These are phyloP conservation scores for Daldinia grandis DNA, from an alignment of 495 filamentous ascomycete species.

Conservation along the genomic window DNA sequence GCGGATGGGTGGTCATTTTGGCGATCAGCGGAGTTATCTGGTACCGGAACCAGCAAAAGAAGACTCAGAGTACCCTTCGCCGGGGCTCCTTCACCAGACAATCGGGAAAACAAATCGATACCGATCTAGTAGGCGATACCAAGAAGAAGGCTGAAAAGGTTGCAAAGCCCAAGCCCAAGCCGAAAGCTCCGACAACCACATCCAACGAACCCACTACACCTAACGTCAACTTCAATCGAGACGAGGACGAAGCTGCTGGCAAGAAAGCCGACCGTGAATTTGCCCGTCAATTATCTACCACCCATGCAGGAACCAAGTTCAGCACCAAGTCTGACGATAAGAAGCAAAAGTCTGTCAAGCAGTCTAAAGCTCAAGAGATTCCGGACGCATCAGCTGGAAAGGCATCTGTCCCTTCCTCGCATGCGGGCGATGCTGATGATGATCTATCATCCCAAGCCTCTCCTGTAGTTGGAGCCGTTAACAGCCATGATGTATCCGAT, in stretches of 20 bases:
- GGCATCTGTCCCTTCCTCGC: slow-evolving; percentile 70
- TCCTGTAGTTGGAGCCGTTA: slow-evolving; percentile 63
- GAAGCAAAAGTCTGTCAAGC: slow-evolving; percentile 67
- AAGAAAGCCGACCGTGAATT: slow-evolving; percentile 76
- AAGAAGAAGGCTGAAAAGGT: slow-evolving; percentile 47
- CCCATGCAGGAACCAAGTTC: slow-evolving; percentile 70
- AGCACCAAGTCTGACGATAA: slow-evolving; percentile 64
- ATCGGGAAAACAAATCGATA: slow-evolving; percentile 40
- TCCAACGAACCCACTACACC: slow-evolving; percentile 25
- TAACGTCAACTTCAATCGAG: slow-evolving; percentile 36
- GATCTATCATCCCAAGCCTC: slow-evolving; percentile 73
- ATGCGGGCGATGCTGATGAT: slow-evolving; percentile 83
- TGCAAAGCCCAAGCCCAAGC: slow-evolving; percentile 44
- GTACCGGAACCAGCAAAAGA: slow-evolving; percentile 42
- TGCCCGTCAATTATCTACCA: slow-evolving; percentile 70
- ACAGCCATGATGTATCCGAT: slow-evolving; percentile 73
- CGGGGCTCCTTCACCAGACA: slow-evolving; percentile 45
- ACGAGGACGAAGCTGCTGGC: slow-evolving; percentile 47
- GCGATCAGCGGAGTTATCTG: slow-evolving; percentile 53
- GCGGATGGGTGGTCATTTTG: slow-evolving; percentile 67
- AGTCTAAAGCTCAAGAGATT: slow-evolving; percentile 59
- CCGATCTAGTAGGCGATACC: slow-evolving; percentile 41
- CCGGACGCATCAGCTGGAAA: slow-evolving; percentile 47
- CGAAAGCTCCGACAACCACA: slow-evolving; percentile 34
- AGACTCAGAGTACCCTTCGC: slow-evolving; percentile 53